A percentile compares a stretch with the other conserved stretches of the same genome.
phyloP scores from a whole-genome alignment of 805 yeast species.

The Zygoascus tannicola region DNA sequence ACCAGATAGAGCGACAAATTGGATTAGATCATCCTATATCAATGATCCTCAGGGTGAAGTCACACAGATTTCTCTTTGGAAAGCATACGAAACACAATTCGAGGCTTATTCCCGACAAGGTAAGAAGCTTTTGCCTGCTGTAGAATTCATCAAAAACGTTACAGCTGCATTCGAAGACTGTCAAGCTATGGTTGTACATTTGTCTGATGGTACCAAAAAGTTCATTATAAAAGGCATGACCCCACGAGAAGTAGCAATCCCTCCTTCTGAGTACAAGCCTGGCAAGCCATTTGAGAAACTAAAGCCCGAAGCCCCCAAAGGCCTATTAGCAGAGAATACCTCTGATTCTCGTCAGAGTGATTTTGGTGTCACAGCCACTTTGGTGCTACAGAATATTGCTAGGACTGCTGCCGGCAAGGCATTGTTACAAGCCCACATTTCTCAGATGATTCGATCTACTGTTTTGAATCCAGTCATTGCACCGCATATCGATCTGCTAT shows the following conservation, averaged over 20 bases:
- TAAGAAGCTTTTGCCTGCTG: constrained; percentile 71
- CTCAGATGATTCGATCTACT: constrained; percentile 18
- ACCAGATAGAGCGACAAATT: constrained; percentile 84
- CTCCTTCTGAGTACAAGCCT: constrained; percentile 17
- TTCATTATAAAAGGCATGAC: constrained; percentile 92
- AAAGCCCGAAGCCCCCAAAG: constrained; percentile 1
- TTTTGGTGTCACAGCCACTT: constrained; percentile 26
- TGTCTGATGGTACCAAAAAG: constrained; percentile 56
- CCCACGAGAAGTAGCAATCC: constrained; percentile 49
- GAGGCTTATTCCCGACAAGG: constrained; percentile 45
- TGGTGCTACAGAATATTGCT: constrained; percentile 31
- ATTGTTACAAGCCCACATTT: constrained; percentile 12
- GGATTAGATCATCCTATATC: constrained; percentile 89
- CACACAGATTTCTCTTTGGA: constrained; percentile 93
- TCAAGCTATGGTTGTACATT: constrained; percentile 82
- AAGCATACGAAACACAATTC: constrained; percentile 83
- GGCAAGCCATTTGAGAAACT: constrained; percentile 4
- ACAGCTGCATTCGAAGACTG: constrained; percentile 80
- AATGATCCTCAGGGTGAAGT: constrained; percentile 73
- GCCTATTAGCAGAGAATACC: constrained; percentile 3
- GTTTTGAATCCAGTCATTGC: constrained; percentile 18
- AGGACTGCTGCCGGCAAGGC: constrained; percentile 20
- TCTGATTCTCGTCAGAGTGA: constrained; percentile 7
- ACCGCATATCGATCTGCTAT: constrained; percentile 20
- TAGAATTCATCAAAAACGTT: constrained; percentile 92